phyloP scores from a whole-genome alignment of 108 stramenopile species.

The Fragilaria crotonensis region DNA sequence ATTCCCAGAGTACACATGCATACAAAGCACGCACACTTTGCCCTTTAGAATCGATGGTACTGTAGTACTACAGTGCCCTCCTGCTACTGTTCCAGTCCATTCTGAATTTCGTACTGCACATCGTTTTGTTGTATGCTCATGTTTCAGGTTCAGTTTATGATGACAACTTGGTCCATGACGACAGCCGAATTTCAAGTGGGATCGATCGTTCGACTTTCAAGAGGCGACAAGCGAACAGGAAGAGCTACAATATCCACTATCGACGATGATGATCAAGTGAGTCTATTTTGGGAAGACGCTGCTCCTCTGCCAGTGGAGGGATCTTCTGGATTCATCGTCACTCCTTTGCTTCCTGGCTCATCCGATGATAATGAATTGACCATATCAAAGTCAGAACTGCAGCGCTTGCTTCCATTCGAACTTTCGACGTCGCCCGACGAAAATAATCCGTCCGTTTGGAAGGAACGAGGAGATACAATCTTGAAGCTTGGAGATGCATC shows the following conservation, averaged over 20 bases:
- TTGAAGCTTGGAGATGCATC: slow-evolving; percentile 45
- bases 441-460: slow-evolving; percentile 12
- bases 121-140: too few species aligned
- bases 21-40: too few species aligned
- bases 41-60: too few species aligned
- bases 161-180: too few species aligned
- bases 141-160: too few species aligned
- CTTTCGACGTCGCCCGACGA: background rate
- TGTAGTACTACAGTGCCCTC: too few species aligned
- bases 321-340: background rate
- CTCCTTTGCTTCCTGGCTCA: background rate
- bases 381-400: background rate
- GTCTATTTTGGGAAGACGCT: background rate
- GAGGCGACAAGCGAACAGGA: too few species aligned
- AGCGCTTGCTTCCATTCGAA: slow-evolving; percentile 25
- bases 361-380: slow-evolving; percentile 11
- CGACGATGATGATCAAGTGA: background rate
- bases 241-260: background rate
- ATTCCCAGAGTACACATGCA: too few species aligned
- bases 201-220: too few species aligned
- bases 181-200: too few species aligned
- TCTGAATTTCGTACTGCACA: too few species aligned
- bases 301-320: background rate
- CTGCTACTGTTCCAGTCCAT: too few species aligned
- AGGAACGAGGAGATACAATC: slow-evolving; percentile 48